Percentiles rank a stretch among this genome's conserved stretches.
phyloP scores from a whole-genome alignment of 192 early-diverging fungal genomes.

The Rhizoclosmatium globosum region DNA sequence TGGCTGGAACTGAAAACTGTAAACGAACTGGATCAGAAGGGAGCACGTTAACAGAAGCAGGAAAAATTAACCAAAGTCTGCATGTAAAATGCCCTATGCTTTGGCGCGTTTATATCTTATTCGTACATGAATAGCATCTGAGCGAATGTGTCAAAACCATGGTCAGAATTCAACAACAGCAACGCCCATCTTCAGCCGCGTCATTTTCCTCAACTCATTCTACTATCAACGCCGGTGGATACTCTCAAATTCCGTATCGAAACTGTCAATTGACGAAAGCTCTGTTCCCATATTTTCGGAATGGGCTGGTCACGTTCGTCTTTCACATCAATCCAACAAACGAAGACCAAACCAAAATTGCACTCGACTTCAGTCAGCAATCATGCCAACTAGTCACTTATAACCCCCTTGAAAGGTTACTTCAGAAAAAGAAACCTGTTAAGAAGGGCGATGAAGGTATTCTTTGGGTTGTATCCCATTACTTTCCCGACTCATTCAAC shows the following conservation, averaged over 20 bases:
- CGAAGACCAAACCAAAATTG: slow-evolving; percentile 36
- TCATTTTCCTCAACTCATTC: not conserved
- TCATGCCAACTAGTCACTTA: slow-evolving; percentile 30
- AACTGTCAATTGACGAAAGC: slow-evolving; percentile 32
- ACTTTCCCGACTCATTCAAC: not conserved
- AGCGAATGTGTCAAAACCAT: slow-evolving; percentile 33
- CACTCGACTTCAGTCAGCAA: slow-evolving; percentile 31
- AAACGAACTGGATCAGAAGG: slow-evolving; percentile 29
- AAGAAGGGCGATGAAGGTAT: too few species aligned
- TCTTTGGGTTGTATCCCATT: too few species aligned
- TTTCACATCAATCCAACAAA: slow-evolving; percentile 37
- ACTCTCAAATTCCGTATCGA: slow-evolving; percentile 19
- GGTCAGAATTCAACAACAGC: slow-evolving; percentile 29
- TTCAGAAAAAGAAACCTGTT: too few species aligned
- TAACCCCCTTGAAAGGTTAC: not conserved
- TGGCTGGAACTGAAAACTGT: slow-evolving; percentile 32
- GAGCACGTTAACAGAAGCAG: not conserved
- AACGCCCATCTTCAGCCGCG: not conserved
- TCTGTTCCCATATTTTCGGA: slow-evolving; percentile 24
- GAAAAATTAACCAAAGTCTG: slow-evolving; percentile 26
- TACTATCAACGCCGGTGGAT: not conserved
- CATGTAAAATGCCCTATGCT: not conserved
- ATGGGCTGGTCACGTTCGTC: slow-evolving; percentile 29
- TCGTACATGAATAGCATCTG: not conserved
- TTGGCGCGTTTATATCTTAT: not conserved